Evolutionary conservation across 2,329 filamentous ascomycete species (phyloP).

Genomic region (Colletotrichum incanum): DNA sequence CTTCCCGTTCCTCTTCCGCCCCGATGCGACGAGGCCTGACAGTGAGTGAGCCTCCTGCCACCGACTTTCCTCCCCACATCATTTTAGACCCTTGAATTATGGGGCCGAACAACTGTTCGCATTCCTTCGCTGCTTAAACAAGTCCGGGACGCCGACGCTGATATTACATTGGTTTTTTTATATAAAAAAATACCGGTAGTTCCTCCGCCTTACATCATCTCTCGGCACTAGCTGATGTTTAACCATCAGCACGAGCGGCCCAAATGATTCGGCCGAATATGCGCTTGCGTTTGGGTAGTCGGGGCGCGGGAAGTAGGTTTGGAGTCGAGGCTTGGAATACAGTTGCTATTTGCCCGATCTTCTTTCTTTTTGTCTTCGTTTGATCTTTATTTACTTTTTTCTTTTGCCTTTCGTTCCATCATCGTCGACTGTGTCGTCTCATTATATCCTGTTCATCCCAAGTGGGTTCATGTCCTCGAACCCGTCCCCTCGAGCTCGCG

Average conservation of each 20-base stretch:
- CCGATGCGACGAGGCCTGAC: background rate
- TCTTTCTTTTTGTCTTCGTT: background rate
- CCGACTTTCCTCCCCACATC: background rate
- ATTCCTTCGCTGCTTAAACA: slow-evolving; percentile 33
- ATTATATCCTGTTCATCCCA: slow-evolving; percentile 70
- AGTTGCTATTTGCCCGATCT: background rate
- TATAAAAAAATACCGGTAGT: slow-evolving; percentile 12
- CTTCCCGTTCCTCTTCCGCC: slow-evolving; percentile 27
- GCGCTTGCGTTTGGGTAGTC: slow-evolving; percentile 1
- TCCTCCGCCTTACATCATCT: slow-evolving; percentile 35
- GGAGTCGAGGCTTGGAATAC: slow-evolving; percentile 6
- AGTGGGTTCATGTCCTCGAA: slow-evolving; percentile 67
- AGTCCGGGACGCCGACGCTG: slow-evolving; percentile 44
- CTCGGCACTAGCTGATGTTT: background rate
- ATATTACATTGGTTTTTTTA: slow-evolving; percentile 33
- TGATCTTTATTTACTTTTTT: slow-evolving; percentile 16
- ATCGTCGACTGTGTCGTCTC: slow-evolving; percentile 20
- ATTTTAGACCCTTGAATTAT: slow-evolving; percentile 15
- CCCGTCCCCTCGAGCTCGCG: slow-evolving; percentile 46
- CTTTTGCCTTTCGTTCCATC: slow-evolving; percentile 30
- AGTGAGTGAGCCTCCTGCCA: slow-evolving; percentile 9
- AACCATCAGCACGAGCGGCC: slow-evolving; percentile 9
- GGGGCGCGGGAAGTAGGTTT: slow-evolving; percentile 15
- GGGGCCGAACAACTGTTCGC: slow-evolving; percentile 7
- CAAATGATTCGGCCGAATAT: slow-evolving; percentile 22